phyloP scores from a whole-genome alignment of 306 rosid species.

The Rosa persica region DNA sequence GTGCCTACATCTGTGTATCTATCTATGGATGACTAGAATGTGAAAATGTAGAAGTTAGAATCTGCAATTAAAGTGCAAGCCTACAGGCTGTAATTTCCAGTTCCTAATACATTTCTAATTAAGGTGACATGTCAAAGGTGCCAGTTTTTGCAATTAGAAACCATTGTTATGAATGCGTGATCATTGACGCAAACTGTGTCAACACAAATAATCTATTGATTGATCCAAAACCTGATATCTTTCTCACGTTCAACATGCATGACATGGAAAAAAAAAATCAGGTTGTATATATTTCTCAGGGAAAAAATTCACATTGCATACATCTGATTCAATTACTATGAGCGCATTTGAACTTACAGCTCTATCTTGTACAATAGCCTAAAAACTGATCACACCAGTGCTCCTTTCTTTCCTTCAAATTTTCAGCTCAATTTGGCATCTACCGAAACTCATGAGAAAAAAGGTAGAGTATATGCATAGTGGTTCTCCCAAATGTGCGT shows the following conservation, averaged over 20 bases:
- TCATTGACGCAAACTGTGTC: background rate
- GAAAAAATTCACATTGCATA: conserved; percentile 16
- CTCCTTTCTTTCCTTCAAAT: conserved; percentile 12
- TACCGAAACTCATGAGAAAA: conserved; percentile 7
- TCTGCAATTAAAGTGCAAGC: background rate
- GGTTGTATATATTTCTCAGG: background rate
- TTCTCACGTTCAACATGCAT: conserved; percentile 3
- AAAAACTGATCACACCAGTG: background rate
- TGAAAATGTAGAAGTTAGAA: background rate
- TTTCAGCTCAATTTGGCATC: conserved; percentile 16
- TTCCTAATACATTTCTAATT: background rate
- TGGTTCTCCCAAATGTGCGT: conserved; percentile 19
- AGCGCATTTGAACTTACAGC: conserved; percentile 14
- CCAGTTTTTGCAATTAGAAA: conserved; percentile 5
- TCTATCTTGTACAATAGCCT: conserved; percentile 21
- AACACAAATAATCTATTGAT: background rate
- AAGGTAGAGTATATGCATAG: background rate
- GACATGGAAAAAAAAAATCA: background rate
- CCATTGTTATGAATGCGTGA: background rate
- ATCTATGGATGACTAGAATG: background rate
- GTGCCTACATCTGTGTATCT: background rate
- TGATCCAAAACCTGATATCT: conserved; percentile 1
- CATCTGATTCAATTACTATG: background rate
- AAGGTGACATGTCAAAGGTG: background rate
- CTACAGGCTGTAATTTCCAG: background rate